Base-by-base conservation (phyloP, 768 basidiomycete genomes). In the Boletellus ananas region DNA sequence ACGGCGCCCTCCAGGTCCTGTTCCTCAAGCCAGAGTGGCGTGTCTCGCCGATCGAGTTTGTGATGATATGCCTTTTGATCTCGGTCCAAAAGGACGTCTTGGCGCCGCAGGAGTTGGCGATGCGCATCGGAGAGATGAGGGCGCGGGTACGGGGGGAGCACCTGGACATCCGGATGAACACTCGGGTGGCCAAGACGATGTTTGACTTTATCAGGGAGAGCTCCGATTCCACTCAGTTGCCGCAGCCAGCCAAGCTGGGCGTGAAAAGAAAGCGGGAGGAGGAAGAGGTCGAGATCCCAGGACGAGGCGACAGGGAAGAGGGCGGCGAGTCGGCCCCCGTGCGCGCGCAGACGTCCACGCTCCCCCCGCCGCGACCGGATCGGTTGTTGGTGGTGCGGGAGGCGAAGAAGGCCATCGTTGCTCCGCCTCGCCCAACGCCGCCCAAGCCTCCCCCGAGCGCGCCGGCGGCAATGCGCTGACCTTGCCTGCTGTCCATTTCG, bases 41-140 rank as follows among this genome's bases (percentile, higher is more conserved):
- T 34, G 72, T 89, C 1, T 74, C 86, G 0, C 88, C 88, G 0
- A 70, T 87, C 35, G 88, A 90, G 62, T 80, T 90, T 54, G 72
- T 86, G 41, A 68, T 76, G 54, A 76, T 79, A 42, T 72, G 71
- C 18, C 57, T 85, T 4, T 64, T 89, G 18, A 76, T 88, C 14
- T 73, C 74, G 12, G 62, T 72, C n/a, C 70, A 76, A 47, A 80
- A 74, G 64, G 66, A 71, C 13, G 60, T 45, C 11, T 55, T 78
- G 49, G 60, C 69, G 3, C 35, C 70, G 52, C 54, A 52, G 0
- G 73, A 75, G 61, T 58, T 87, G 35, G 71, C 77, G 1, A 54
- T 60, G 17, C 75, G 72, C 0, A 73, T 86, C 5, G 61, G 61
- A 9, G 65, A 65, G 14, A 79, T 91, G 80, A 72, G 89, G 27